Percentiles rank a stretch among this genome's conserved stretches.
phyloP scores from a whole-genome alignment of 2,329 filamentous ascomycete species.

The Fusarium compactum region DNA sequence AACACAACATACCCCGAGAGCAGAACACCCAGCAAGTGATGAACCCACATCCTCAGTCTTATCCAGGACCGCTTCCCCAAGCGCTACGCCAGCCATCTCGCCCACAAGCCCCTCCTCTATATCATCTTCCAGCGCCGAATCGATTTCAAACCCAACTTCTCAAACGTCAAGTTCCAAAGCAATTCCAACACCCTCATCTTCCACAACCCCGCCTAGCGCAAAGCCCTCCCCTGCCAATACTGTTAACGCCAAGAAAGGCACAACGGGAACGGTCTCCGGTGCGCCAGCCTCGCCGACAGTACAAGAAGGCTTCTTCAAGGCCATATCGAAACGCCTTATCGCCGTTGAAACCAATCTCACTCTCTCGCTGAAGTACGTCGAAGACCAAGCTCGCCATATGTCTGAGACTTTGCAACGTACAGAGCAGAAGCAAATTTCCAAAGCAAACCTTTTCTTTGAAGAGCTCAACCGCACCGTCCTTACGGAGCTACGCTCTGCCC shows the following conservation, averaged over 20 bases:
- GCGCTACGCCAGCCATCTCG: conserved; percentile 31
- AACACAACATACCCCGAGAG: conserved; percentile 19
- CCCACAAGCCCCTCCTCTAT: conserved; percentile 33
- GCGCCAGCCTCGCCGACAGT: conserved; percentile 75
- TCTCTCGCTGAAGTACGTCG: conserved; percentile 93
- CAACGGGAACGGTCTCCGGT: conserved; percentile 45
- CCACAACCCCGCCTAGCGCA: conserved; percentile 9
- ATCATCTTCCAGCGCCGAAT: conserved; percentile 28
- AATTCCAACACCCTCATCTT: conserved; percentile 16
- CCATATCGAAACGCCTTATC: conserved; percentile 90
- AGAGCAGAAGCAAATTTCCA: conserved; percentile 87
- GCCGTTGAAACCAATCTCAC: conserved; percentile 94
- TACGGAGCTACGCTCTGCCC: conserved; percentile 79
- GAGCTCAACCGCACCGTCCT: conserved; percentile 90
- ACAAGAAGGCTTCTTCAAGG: conserved; percentile 98
- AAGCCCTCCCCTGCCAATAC: conserved; percentile 35
- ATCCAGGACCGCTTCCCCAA: conserved; percentile 24
- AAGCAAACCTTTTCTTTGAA: conserved; percentile 84
- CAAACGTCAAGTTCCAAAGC: conserved; percentile 30
- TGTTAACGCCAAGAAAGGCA: conserved; percentile 46
- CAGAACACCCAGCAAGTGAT: conserved; percentile 22
- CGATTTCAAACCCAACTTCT: conserved; percentile 16
- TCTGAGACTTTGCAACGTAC: conserved; percentile 88
- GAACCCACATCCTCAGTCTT: conserved; percentile 27
- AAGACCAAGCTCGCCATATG: conserved; percentile 91